These are phyloP conservation scores for Babesia gibsoni DNA, from an alignment of 169 alveolate species.

Conservation along the genomic window DNA sequence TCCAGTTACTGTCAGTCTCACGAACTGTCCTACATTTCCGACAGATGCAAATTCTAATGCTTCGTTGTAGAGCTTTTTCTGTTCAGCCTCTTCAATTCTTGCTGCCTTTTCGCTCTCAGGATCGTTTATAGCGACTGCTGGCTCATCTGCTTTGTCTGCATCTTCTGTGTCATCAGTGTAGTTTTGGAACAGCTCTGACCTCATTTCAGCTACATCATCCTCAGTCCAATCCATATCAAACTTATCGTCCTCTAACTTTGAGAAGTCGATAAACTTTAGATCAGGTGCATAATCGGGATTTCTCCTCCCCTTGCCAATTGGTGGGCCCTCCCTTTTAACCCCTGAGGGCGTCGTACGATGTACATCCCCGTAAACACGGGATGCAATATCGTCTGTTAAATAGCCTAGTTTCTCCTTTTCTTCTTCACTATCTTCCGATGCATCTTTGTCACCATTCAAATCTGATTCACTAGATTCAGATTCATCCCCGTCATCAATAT, in stretches of 20 bases:
- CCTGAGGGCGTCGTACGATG: not conserved
- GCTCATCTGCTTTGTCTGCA: constrained; percentile 52
- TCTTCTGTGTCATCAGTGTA: constrained; percentile 52
- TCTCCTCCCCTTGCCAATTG: constrained; percentile 26
- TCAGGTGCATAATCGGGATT: constrained; percentile 33
- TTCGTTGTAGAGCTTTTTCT: constrained; percentile 26
- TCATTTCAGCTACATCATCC: constrained; percentile 45
- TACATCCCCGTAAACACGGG: not conserved
- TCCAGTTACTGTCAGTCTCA: constrained; percentile 82
- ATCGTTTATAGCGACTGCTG: constrained; percentile 8
- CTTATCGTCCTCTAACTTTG: constrained; percentile 25
- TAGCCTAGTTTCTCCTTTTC: not conserved
- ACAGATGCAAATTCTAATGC: constrained; percentile 46
- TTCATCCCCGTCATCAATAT: constrained; percentile 53
- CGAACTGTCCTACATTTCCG: constrained; percentile 87
- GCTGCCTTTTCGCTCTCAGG: constrained; percentile 32
- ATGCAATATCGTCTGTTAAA: constrained; percentile 18
- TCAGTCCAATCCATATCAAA: constrained; percentile 43
- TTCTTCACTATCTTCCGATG: constrained; percentile 1
- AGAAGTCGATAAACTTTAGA: constrained; percentile 19
- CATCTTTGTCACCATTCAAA: constrained; percentile 29
- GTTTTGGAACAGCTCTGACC: constrained; percentile 24
- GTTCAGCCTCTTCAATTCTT: constrained; percentile 33
- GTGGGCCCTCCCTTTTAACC: not conserved
- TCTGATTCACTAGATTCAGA: constrained; percentile 41